Percentiles rank a stretch among this genome's conserved stretches.
Conservation (phyloP, 371 early-diverging fungal species). For the Mucor sp. region DNA sequence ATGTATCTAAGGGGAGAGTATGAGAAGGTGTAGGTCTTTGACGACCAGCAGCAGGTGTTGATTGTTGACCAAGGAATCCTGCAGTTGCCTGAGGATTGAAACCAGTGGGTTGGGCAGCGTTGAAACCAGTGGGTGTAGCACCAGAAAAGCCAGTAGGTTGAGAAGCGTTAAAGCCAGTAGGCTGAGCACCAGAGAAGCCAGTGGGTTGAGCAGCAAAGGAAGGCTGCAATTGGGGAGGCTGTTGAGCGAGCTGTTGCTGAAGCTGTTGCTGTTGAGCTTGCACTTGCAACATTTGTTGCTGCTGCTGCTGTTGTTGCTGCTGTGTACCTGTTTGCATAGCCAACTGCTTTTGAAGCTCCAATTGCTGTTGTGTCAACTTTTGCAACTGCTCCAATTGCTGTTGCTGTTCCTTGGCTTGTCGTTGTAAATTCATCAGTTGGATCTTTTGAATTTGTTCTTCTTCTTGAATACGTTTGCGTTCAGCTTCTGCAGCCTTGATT, state of each 20-base stretch:
- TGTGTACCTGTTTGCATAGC: slow-evolving; percentile 34
- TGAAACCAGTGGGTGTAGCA: slow-evolving; percentile 1
- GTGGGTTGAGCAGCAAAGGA: slow-evolving; percentile 10
- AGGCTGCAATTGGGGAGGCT: slow-evolving; percentile 21
- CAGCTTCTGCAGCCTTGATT: slow-evolving; percentile 17
- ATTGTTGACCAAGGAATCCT: background rate
- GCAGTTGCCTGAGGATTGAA: background rate
- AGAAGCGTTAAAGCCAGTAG: slow-evolving; percentile 8
- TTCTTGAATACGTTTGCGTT: slow-evolving; percentile 19
- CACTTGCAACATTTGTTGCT: slow-evolving; percentile 21
- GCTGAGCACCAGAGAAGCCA: background rate
- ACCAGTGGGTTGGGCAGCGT: background rate
- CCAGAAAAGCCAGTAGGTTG: slow-evolving; percentile 1
- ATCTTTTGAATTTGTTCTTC: slow-evolving; percentile 28
- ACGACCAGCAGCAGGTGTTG: slow-evolving; percentile 16
- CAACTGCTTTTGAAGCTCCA: slow-evolving; percentile 25
- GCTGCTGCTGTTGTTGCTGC: slow-evolving; percentile 48
- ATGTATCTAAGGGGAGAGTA: slow-evolving; percentile 30
- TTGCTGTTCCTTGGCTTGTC: slow-evolving; percentile 31
- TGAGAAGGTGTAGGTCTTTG: slow-evolving; percentile 31
- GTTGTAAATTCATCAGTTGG: slow-evolving; percentile 27
- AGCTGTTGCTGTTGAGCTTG: slow-evolving; percentile 41
- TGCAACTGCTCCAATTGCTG: slow-evolving; percentile 33
- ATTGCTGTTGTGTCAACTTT: slow-evolving; percentile 31
- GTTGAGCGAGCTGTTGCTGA: slow-evolving; percentile 18